Base-by-base conservation (phyloP, 2,329 filamentous ascomycete genomes). In the Dothidotthia symphoricarpi region DNA sequence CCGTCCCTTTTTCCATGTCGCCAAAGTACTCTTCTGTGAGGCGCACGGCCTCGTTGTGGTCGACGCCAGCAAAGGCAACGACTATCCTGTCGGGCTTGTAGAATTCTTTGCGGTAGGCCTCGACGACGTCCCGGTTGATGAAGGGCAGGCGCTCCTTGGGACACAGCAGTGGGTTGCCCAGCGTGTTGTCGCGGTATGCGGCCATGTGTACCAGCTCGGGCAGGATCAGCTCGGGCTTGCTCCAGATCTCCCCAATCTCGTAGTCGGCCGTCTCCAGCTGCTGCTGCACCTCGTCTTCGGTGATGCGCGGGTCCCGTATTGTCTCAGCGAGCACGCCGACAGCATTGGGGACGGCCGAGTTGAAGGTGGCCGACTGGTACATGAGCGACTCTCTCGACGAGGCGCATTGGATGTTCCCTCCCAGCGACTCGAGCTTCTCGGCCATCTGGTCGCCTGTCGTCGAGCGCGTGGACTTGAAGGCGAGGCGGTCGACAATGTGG, bases 301-400 rank as follows among this genome's bases (percentile, higher is more conserved):
- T 94, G 51, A 97, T 85, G 38, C 77, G 68, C 5, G 93, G 88
- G 51, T 94, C 80, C 41, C 88, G 85, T 47, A 98, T 94, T 22
- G 93, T 97, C 67, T 98, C 93, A 42, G 93, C 91, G 27, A 98
- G 79, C 13, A 98, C 71, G 19, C 77, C 88, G 16, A 95, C 80
- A 10, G 91, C 88, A 7, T 81, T 81, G 6, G 87, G 83, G 7
- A 98, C 89, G 13, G 88, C 85, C 16, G 84, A 85, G 73, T 98
- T 98, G 79, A 98, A 98, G 19, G 90, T 96, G 16, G 93, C 93
- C 1, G 89, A 88, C 69, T 98, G 93, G 74, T 98, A 98, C 93
- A 98, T 98, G 71, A 98, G 80, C 39, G 88, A 88, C 70, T 98
- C 93, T 50, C 93, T 79, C 2, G 89, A 95, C 1, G 90, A 96